phyloP scores from a whole-genome alignment of 192 early-diverging fungal genomes.

The Spizellomyces sp. region DNA sequence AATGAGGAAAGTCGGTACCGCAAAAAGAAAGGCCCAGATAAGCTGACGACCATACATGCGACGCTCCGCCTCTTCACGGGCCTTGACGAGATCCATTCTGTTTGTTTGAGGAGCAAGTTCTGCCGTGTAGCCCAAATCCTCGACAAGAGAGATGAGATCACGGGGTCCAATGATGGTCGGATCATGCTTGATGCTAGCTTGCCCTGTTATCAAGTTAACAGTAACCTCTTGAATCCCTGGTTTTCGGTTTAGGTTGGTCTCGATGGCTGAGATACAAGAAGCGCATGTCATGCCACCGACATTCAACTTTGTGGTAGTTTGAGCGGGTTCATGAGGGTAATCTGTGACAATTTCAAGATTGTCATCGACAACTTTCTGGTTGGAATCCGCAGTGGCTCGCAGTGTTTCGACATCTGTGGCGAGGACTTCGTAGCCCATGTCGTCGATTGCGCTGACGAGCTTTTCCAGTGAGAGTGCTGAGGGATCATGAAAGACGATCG shows the following conservation, averaged over 20 bases:
- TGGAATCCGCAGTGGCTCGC: not conserved
- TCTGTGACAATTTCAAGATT: constrained; percentile 10
- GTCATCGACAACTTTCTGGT: not conserved
- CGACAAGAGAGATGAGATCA: constrained; percentile 60
- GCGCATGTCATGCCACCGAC: constrained; percentile 56
- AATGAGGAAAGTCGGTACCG: constrained; percentile 68
- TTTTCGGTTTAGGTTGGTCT: constrained; percentile 18
- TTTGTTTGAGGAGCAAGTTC: constrained; percentile 38
- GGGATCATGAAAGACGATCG: constrained; percentile 51
- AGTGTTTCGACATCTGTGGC: not conserved
- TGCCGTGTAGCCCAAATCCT: constrained; percentile 63
- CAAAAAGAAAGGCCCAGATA: constrained; percentile 59
- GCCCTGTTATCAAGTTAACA: constrained; percentile 43
- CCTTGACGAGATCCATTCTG: constrained; percentile 29
- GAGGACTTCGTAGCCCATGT: constrained; percentile 74
- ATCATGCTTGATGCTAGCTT: constrained; percentile 55
- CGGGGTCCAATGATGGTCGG: constrained; percentile 58
- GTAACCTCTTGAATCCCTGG: constrained; percentile 25
- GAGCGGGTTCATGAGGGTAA: constrained; percentile 9
- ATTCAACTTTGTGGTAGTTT: constrained; percentile 26
- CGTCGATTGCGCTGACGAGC: constrained; percentile 63
- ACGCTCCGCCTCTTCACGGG: constrained; percentile 47
- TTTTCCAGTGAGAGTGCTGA: constrained; percentile 27
- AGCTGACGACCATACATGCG: constrained; percentile 42
- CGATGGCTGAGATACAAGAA: constrained; percentile 47